phyloP scores from a whole-genome alignment of 331 rosid genomes.

The Phaseolus coccineus region DNA sequence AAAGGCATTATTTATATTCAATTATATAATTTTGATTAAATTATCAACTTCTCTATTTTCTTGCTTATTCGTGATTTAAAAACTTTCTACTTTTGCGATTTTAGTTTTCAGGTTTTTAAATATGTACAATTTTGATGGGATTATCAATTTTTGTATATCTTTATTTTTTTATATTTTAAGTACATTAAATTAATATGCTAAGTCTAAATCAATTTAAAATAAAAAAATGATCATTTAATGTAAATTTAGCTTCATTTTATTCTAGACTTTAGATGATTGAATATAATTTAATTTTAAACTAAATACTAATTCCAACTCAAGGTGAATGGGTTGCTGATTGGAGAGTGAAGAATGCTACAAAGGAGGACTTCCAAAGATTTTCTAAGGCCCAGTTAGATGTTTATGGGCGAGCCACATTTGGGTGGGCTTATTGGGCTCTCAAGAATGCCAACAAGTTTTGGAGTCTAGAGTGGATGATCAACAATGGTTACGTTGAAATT shows the following conservation, averaged over 20 bases:
- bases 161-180: no score
- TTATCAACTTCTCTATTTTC: no score
- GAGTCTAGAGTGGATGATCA: constrained; percentile 81
- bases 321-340: constrained; percentile 87
- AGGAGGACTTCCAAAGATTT: constrained; percentile 63
- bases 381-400: constrained; percentile 61
- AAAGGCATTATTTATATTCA: background rate
- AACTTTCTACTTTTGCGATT: no score
- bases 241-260: no score
- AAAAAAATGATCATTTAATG: no score
- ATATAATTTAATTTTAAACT: background rate
- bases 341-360: constrained; percentile 57
- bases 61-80: no score
- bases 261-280: background rate
- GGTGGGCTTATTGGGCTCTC: constrained; percentile 87
- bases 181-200: no score
- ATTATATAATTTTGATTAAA: no score
- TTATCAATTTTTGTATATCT: no score
- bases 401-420: constrained; percentile 63
- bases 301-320: constrained; percentile 26
- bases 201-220: no score
- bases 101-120: no score
- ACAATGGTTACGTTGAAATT: constrained; percentile 64
- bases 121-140: no score
- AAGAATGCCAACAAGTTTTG: constrained; percentile 60